These are phyloP conservation scores for Filobasidium uniguttulatum DNA, from an alignment of 1,284 basidiomycete species.

Conservation along the genomic window DNA sequence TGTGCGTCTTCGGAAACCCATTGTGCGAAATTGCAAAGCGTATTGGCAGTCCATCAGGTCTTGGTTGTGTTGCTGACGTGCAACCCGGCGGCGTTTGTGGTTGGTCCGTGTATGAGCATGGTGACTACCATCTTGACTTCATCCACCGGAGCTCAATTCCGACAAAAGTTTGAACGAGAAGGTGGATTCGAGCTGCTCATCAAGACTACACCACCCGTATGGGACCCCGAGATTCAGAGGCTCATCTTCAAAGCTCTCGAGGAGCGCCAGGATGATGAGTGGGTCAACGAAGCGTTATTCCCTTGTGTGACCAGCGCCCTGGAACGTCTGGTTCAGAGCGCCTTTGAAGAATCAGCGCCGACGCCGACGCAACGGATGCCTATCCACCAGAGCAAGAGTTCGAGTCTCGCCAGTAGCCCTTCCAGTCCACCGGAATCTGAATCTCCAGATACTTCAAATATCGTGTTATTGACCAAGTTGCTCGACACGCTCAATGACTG, in stretches of 20 bases:
- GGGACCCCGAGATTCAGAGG: conserved; percentile 26
- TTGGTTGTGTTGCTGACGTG: conserved; percentile 35
- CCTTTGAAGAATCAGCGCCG: conserved; percentile 20
- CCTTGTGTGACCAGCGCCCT: conserved; percentile 25
- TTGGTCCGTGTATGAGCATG: conserved; percentile 28
- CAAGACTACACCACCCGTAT: conserved; percentile 23
- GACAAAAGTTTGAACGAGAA: conserved; percentile 32
- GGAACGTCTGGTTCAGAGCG: conserved; percentile 24
- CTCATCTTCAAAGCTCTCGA: background rate
- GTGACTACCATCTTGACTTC: conserved; percentile 25
- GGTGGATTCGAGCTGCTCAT: conserved; percentile 34
- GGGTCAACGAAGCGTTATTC: conserved; percentile 15
- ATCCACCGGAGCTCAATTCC: conserved; percentile 27
- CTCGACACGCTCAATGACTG: conserved; percentile 22
- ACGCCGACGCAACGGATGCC: too few relatives aligned
- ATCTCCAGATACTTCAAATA: background rate
- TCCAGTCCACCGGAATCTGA: background rate
- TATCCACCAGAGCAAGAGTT: too few relatives aligned
- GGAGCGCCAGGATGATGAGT: background rate
- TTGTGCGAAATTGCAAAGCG: conserved; percentile 31
- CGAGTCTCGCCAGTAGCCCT: background rate
- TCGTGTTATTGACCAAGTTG: conserved; percentile 20
- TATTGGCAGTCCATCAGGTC: conserved; percentile 33
- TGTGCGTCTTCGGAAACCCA: conserved; percentile 19
- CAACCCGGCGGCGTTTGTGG: conserved; percentile 30